Evolutionary conservation across 352 stramenopile genomes (phyloP).

Genomic region (Halophytophthora polymorphica): DNA sequence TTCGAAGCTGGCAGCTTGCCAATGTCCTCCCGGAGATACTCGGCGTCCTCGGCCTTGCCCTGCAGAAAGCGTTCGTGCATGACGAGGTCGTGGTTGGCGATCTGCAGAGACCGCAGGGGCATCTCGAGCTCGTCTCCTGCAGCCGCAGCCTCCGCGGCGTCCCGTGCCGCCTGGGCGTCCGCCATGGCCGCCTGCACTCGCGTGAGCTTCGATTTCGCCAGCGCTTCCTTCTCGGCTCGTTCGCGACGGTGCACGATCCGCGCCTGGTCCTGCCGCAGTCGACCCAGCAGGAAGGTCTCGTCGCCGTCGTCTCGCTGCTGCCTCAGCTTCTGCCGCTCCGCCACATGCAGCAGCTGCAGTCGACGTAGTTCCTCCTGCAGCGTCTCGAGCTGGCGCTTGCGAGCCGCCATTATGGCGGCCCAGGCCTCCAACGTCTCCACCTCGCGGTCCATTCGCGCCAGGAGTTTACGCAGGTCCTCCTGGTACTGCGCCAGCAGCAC

Average conservation of each 20-base stretch:
- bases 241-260: conserved; percentile 46
- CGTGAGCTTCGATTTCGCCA: conserved; percentile 36
- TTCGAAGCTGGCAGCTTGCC: neutral
- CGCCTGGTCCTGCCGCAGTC: conserved; percentile 52
- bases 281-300: conserved; percentile 55
- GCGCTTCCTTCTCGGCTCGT: conserved; percentile 32
- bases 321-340: conserved; percentile 56
- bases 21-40: conserved; percentile 51
- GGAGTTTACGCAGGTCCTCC: conserved; percentile 52
- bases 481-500: conserved; percentile 53
- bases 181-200: conserved; percentile 22
- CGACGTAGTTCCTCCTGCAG: conserved; percentile 54
- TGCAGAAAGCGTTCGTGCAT: conserved; percentile 68
- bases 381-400: conserved; percentile 52
- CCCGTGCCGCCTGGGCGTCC: conserved; percentile 15
- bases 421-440: conserved; percentile 61
- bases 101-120: conserved; percentile 47
- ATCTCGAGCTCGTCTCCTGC: conserved; percentile 39
- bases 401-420: conserved; percentile 60
- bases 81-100: conserved; percentile 69
- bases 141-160: conserved; percentile 12
- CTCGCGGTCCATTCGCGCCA: conserved; percentile 46
- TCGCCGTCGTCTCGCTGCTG: conserved; percentile 65
- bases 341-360: conserved; percentile 57
- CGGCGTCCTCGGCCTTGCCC: conserved; percentile 54